phyloP scores from a whole-genome alignment of 306 rosid species.

The Biancaea sappan region DNA sequence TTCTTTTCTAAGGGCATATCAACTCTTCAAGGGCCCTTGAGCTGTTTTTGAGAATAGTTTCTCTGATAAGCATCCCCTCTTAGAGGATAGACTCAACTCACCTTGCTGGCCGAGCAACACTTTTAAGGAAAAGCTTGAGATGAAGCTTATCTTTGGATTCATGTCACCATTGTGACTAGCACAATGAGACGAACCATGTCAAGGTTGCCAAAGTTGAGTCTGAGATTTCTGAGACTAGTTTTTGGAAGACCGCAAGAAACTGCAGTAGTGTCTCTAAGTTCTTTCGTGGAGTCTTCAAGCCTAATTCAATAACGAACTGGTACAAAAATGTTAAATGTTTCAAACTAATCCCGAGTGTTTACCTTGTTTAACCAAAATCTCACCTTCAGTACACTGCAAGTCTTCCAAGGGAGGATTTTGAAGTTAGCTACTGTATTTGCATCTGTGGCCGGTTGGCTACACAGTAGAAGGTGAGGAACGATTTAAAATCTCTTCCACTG shows the following conservation, averaged over 20 bases:
- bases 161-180: neutral
- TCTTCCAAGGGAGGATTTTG: neutral
- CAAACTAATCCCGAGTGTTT: neutral
- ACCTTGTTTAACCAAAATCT: neutral
- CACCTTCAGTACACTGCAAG: neutral
- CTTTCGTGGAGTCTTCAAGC: neutral
- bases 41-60: no score
- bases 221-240: no score
- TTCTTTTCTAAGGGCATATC: neutral
- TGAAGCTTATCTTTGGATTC: neutral
- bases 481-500: neutral
- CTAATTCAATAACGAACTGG: neutral
- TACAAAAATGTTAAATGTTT: neutral
- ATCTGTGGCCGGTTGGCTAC: neutral
- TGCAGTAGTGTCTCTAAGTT: no score
- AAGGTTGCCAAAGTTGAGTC: no score
- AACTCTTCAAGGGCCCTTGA: neutral
- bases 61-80: neutral
- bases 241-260: no score
- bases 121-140: neutral
- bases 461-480: neutral
- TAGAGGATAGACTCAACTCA: neutral
- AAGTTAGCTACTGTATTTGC: neutral
- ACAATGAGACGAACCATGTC: neutral
- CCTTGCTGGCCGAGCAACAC: no score